phyloP scores from a whole-genome alignment of 331 rosid genomes.

The Rhamnella rubrinervis region DNA sequence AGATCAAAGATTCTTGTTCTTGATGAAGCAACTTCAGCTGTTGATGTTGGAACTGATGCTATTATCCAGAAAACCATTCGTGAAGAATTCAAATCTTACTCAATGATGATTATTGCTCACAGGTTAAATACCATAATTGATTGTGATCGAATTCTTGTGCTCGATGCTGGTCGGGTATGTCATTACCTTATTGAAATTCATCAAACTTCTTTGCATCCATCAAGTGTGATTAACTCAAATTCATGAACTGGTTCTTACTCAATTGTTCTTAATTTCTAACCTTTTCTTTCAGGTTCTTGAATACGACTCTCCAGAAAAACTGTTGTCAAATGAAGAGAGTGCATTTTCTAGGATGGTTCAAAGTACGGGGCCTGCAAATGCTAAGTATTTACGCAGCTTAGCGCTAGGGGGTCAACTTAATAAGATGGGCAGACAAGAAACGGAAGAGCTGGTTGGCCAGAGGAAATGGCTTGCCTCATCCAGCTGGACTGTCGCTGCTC shows the following conservation, averaged over 20 bases:
- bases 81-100: conserved; percentile 76
- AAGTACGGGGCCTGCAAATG: conserved; percentile 86
- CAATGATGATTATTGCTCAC: conserved; percentile 89
- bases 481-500: conserved; percentile 68
- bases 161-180: conserved; percentile 73
- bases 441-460: conserved; percentile 18
- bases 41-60: conserved; percentile 84
- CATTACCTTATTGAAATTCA: neutral
- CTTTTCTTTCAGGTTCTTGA: conserved; percentile 57
- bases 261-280: neutral
- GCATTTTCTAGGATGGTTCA: conserved; percentile 84
- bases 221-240: neutral
- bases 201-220: no score
- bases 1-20: conserved; percentile 84
- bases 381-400: conserved; percentile 60
- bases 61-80: conserved; percentile 84
- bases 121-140: conserved; percentile 83
- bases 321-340: conserved; percentile 56
- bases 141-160: conserved; percentile 64
- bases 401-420: conserved; percentile 38
- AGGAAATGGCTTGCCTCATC: conserved; percentile 41
- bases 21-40: conserved; percentile 94
- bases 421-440: conserved; percentile 22
- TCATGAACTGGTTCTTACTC: neutral
- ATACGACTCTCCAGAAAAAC: conserved; percentile 58